Evolutionary conservation across 345 rosid genomes (phyloP), one percentile per base, ranked within the genome.

Genomic region (Crucihimalaya himalaica): DNA sequence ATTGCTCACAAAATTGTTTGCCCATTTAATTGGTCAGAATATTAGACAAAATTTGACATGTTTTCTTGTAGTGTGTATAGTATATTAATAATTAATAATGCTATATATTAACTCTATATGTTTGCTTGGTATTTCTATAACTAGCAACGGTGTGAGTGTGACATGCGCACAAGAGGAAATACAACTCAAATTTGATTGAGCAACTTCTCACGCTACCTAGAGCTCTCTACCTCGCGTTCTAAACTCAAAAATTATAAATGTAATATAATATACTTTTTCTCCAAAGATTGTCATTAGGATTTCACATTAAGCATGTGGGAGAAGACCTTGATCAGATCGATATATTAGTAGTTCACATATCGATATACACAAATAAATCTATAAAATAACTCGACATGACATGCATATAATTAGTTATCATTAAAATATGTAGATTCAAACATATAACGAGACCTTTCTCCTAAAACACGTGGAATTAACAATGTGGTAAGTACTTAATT

Each of bases 271-370:
- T n/a, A n/a, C n/a, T n/a, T 61, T 51, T 15, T 29, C 34, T 57
- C 31, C 1, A 34, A 50, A 66, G 21, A 43, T 43, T 43, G 7
- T 75, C 40, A 37, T 18, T 11, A 61, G 5, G 21, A 59, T 34
- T 25, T 31, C 79, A 68, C 79, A 62, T 75, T 61, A 61, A 53
- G 61, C 64, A 75, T 68, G 74, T 68, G 70, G 79, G 61, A 32
- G 20, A 68, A 75, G 74, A 62, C 64, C 50, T 65, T 11, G 43
- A 66, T 39, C 20, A 31, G 19, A 39, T 42, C 48, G 19, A 67
- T 40, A 55, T 43, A 66, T 51, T 51, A 29, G 62, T 31, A 7
- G 46, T 75, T 68, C 55, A 60, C 40, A 75, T 23, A 39, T 66
- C 43, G 8, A 35, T 66, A 11, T 29, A 28, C 25, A 42, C 29